phyloP scores from a whole-genome alignment of 2,329 filamentous ascomycete species.

The Sclerotinia borealis region DNA sequence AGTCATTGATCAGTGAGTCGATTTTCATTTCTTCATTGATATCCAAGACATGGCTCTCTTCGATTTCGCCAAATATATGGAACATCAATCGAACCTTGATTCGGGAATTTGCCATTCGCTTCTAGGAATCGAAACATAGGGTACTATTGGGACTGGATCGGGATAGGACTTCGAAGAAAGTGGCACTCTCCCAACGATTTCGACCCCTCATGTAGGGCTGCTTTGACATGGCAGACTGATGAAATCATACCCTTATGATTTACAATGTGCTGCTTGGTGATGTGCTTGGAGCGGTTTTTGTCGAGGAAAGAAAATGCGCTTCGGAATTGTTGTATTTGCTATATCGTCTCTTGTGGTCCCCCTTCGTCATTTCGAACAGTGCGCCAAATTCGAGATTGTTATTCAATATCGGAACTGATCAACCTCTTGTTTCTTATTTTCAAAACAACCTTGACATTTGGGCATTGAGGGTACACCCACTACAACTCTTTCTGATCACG shows the following conservation, averaged over 20 bases:
- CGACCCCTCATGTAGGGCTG: too few relatives aligned
- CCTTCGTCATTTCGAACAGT: background rate
- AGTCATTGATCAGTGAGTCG: conserved; percentile 47
- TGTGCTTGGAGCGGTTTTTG: background rate
- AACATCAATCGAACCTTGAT: background rate
- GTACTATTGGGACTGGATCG: background rate
- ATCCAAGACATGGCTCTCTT: background rate
- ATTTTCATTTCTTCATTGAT: conserved; percentile 1
- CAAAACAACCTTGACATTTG: background rate
- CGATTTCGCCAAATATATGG: background rate
- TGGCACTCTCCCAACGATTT: background rate
- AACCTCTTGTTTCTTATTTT: background rate
- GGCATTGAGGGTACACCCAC: background rate
- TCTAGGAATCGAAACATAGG: too few relatives aligned
- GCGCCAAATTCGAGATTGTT: background rate
- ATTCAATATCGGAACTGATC: background rate
- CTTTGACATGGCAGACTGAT: background rate
- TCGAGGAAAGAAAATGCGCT: background rate
- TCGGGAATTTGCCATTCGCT: background rate
- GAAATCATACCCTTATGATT: background rate
- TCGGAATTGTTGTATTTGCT: background rate
- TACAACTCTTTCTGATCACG: background rate
- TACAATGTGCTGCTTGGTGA: background rate
- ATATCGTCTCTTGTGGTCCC: background rate
- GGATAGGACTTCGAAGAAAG: background rate